Conservation (phyloP, 306 rosid species). For the Prunus mira region DNA sequence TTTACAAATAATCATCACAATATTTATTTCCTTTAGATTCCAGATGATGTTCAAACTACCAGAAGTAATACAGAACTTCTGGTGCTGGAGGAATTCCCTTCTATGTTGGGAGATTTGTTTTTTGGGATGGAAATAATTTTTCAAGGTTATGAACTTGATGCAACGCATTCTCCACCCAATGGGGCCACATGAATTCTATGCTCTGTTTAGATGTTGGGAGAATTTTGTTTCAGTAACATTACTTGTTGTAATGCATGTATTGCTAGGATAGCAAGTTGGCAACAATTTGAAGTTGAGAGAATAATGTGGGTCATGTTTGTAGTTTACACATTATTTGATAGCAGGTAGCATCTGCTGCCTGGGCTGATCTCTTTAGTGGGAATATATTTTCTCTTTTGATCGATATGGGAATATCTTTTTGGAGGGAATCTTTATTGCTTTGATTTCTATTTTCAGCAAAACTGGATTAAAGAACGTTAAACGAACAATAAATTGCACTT, state of each 20-base stretch:
- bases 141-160: background rate
- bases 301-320: background rate
- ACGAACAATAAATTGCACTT: no score
- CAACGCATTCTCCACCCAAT: background rate
- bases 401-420: no score
- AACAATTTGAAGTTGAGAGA: background rate
- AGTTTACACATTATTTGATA: background rate
- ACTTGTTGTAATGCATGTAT: background rate
- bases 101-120: background rate
- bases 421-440: no score
- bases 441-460: no score
- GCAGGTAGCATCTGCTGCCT: no score
- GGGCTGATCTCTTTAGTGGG: no score
- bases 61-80: slow-evolving; percentile 27
- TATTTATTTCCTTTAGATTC: background rate
- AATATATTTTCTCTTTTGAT: no score
- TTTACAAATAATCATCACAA: slow-evolving; percentile 47
- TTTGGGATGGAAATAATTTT: background rate
- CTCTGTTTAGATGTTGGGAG: background rate
- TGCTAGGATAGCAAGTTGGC: background rate
- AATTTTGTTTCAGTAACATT: slow-evolving; percentile 6
- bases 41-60: slow-evolving; percentile 19
- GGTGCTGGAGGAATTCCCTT: slow-evolving; percentile 13
- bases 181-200: background rate
- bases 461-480: no score